Evolutionary conservation across 1,284 basidiomycete species (phyloP), one percentile per base, ranked within the genome.

Genomic region (Sphagnurus paluster): DNA sequence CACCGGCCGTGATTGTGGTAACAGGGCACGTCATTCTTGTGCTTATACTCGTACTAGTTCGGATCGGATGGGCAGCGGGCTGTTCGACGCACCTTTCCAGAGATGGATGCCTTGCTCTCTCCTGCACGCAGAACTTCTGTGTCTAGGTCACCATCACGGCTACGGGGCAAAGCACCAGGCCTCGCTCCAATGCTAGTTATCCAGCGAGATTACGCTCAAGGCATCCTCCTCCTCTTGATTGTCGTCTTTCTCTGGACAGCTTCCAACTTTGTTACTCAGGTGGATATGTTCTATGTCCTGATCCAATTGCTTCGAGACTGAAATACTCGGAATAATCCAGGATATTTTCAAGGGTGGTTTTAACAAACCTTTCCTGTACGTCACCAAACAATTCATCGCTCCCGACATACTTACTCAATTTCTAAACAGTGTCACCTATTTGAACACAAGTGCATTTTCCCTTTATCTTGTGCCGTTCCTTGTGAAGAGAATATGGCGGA

Each of bases 361-460:
- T 56, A 77, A 86, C 58, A 92, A 91, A 58, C 88, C 89, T 2
- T 92, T 91, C 62, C 69, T 91, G 88, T 88, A 55, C 54, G 83
- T 69, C 29, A n/a, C n/a, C n/a, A 32, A 41, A n/a, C 32, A 16
- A 24, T 30, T 29, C 36, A 28, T 19, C 38, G 19, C 42, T 16
- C 44, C 21, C 11, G 30, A 34, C 44, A 49, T 54, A 38, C 26
- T 45, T 6, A 54, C 17, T 42, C 23, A 39, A 23, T 43, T 36
- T 29, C 29, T 37, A 38, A 29, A 28, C 55, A 90, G 88, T 40
- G 76, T 93, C 36, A 97, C 93, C 2, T 97, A 93, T 59, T 70
- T 93, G 58, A 92, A 87, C 65, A 96, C 93, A 0, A 86, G 91
- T 46, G 78, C 89, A 7, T 99, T 98, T 64, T 72, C 84, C n/a